Base-by-base conservation (phyloP, 192 early-diverging fungal genomes). In the Coemansia sp. region DNA sequence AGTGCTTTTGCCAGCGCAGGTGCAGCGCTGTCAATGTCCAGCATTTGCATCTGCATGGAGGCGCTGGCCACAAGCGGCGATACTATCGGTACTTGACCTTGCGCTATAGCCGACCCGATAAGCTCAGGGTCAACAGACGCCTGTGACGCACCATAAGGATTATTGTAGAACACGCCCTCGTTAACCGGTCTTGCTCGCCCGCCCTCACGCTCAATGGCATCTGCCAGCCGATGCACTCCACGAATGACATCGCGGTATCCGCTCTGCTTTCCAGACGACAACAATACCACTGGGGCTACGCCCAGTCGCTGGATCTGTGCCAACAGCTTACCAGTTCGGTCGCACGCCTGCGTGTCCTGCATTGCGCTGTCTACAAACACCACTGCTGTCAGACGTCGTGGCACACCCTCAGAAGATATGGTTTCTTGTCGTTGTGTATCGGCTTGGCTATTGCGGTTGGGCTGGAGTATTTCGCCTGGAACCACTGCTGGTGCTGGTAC, bases 171-270 rank as follows among this genome's bases (percentile, higher is more conserved):
- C 35, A 94, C 75, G 39, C 85, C 88, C 52, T 86, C 88, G 70
- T 90, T 90, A 9, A 95, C 72, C 0, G 91, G 86, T 51, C 88
- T 81, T 5, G 92, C 90, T 5, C 85, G 72, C 28, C 92, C 95
- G 22, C 92, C 92, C 39, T 86, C 86, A 8, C 69, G 72, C 64
- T 95, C 93, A 51, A 96, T 89, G 6, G 86, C 86, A 45, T 95
- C 90, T 1, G 88, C 85, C 67, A 85, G 68, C 39, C 41, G 57
- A 41, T 85, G 78, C 6, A 70, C 52, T 9, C 61, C 33, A 6
- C 36, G 7, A 38, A 80, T 74, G 9, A 64, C 68, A 2, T 37
- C 66, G 8, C 73, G 70, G 39, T 78, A 81, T 28, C 64, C 65
- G 32, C 33, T 65, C 22, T 39, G 53, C 20, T 36, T 56, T 1